Base-by-base conservation (phyloP, 176 grass and related monocot genomes). In the Luzula sylvatica region DNA sequence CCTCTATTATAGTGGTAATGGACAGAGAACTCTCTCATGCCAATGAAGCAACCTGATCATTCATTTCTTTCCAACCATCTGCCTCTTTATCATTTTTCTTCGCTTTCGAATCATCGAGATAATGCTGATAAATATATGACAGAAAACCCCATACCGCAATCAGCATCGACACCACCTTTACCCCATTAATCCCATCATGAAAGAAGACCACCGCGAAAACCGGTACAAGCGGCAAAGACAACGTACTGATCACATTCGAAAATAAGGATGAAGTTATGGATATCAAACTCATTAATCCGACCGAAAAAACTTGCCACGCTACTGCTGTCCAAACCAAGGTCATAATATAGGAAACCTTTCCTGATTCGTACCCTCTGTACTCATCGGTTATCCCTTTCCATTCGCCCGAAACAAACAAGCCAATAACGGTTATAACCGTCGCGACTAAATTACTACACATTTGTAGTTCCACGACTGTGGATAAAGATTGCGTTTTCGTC, bases 41-140 rank as follows among this genome's bases (percentile, higher is more conserved):
- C 30, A 35, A 35, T 35, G 30, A 35, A 35, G 30, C 5, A 35
- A 35, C 30, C 30, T 35, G 7, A 35, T 35, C 5, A 35, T 35
- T 35, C 30, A 35, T 35, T 7, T 35, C 30, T 35, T 35, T 35
- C 30, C 30, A 7, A 35, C 30, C 25, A 8, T 38, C 42, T 48
- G 38, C 13, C 20, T 53, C 65, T 69, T 47, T 49, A 66, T 48
- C 26, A 7, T 5, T 20, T 20, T 61, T 83, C 46, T 60, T 86
- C 3, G 13, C 19, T 13, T 65, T 65, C 42, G 43, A 35, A 11
- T 82, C 66, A 15, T 81, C 69, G 20, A 93, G 73, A 46, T 78
- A 78, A 41, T 74, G 72, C 59, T 92, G 81, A 46, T 93, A 86
- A 3, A 93, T 24, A 52, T 82, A 82, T 38, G 77, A 81, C 19